Conservation (phyloP, 2,329 filamentous ascomycete species). For the Arachnopeziza araneosa region DNA sequence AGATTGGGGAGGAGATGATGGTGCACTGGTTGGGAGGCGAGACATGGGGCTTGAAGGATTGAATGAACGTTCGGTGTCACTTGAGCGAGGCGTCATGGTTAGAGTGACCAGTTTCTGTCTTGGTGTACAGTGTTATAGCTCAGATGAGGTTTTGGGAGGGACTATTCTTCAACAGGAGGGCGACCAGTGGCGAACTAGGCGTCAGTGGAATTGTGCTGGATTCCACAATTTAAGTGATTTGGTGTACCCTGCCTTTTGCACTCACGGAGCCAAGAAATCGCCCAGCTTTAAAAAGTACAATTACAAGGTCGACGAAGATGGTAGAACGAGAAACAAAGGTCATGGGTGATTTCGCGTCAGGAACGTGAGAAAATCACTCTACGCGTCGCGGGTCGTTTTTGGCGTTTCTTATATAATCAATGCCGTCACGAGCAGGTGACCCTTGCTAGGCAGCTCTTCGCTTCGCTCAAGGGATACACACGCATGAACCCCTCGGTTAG, state of each 20-base stretch:
- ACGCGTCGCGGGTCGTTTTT: neutral
- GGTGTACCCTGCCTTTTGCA: neutral
- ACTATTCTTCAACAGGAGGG: neutral
- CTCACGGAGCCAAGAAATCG: neutral
- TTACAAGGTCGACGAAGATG: neutral
- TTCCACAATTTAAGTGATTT: neutral
- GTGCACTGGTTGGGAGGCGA: slow-evolving; percentile 18
- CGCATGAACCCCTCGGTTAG: too few species aligned
- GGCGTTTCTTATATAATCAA: neutral
- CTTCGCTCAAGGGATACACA: too few species aligned
- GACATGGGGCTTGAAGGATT: slow-evolving; percentile 16
- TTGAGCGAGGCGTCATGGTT: neutral
- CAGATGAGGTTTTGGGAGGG: neutral
- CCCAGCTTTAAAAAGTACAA: neutral
- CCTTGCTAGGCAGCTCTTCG: neutral
- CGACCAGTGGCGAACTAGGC: neutral
- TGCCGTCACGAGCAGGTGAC: neutral
- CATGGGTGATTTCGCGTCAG: slow-evolving; percentile 1
- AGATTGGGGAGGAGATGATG: slow-evolving; percentile 19
- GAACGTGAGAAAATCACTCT: neutral
- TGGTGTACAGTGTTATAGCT: neutral
- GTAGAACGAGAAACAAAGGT: neutral
- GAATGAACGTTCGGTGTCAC: neutral
- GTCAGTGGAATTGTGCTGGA: neutral
- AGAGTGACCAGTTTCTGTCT: neutral